A percentile compares a stretch with the other conserved stretches of the same genome.
These are phyloP conservation scores for Parafenestella ontariensis DNA, from an alignment of 2,329 filamentous ascomycete genomes.

Conservation along the genomic window DNA sequence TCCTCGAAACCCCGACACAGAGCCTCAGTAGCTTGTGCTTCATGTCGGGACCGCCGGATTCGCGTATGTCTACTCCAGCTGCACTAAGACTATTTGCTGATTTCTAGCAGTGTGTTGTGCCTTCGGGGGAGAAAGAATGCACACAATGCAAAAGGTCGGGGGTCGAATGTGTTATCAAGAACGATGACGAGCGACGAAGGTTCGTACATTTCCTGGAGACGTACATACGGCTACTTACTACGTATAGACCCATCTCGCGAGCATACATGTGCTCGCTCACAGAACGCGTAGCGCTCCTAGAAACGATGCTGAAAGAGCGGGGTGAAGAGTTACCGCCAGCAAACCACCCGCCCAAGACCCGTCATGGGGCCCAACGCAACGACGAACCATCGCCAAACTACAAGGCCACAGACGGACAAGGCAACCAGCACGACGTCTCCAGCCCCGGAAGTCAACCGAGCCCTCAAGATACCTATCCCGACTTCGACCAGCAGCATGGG, in stretches of 20 bases:
- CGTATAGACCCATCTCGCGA: slow-evolving; percentile 61
- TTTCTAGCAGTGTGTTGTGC: slow-evolving; percentile 59
- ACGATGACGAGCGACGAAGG: slow-evolving; percentile 64
- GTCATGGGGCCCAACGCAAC: slow-evolving; percentile 43
- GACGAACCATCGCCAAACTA: slow-evolving; percentile 35
- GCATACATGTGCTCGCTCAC: slow-evolving; percentile 65
- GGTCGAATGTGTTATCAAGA: slow-evolving; percentile 62
- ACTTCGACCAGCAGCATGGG: slow-evolving; percentile 30
- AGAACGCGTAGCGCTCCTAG: slow-evolving; percentile 61
- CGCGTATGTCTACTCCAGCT: slow-evolving; percentile 37
- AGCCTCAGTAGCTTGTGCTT: slow-evolving; percentile 63
- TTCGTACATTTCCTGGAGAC: slow-evolving; percentile 22
- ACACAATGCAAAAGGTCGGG: slow-evolving; percentile 61
- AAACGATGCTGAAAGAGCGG: slow-evolving; percentile 59
- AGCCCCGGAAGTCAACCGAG: slow-evolving; percentile 42
- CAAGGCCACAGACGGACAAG: slow-evolving; percentile 21
- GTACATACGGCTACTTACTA: slow-evolving; percentile 2
- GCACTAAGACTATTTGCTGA: slow-evolving; percentile 29
- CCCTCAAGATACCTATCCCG: slow-evolving; percentile 33
- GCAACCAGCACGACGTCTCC: slow-evolving; percentile 30
- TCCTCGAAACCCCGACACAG: slow-evolving; percentile 48
- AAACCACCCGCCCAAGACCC: slow-evolving; percentile 61
- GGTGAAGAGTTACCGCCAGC: slow-evolving; percentile 60
- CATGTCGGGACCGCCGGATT: slow-evolving; percentile 57
- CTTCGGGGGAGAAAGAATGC: slow-evolving; percentile 59